Evolutionary conservation across 164 flowering plant species (phyloP), one percentile per base, ranked within the genome.

Genomic region (Malania oleifera): DNA sequence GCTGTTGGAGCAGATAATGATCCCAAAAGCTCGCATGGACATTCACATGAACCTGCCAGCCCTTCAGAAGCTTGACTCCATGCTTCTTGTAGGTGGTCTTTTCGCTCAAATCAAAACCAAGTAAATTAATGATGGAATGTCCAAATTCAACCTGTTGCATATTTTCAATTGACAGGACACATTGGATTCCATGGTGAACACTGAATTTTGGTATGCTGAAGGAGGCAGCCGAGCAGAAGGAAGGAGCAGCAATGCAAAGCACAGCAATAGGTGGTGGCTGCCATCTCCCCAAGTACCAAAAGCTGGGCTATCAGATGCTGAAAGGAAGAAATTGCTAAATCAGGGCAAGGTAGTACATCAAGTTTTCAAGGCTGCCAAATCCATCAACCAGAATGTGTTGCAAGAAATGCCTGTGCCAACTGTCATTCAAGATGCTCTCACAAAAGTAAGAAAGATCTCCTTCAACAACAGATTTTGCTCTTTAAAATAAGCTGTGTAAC

Each of bases 31-130:
- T 59, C 95, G 99, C 60, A 82, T 84, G 6, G 97, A 90, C 72
- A 73, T 93, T 69, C 82, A 86, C 50, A 69, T 93, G 78, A 88
- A 90, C 79, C 95, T 90, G 59, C 99, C 99, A 24, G 99, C 97
- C 20, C 89, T 93, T 62, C 82, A 77, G 70, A 86, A 93, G 77
- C 73, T 93, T 50, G 99, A 93, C 75, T 80, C 92, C 29, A 84
- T 93, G 96, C 95, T 93, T 24, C 75, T 90, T 71, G 99, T 93
- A 77, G 41, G 96, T 74, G 66, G 60, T 73, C 69, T 66, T 47
- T 69, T 65, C 43, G 27, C 23, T 56, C 28, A 19, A 17, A 34
- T 27, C 11, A 57, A 52, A 31, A 49, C 54, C 17, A 4, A 14
- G 1, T 24, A 9, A 39, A 41, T 28, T 9, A 14, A 5, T 44